Percentiles rank a stretch among this genome's conserved stretches.
phyloP scores from a whole-genome alignment of 805 yeast genomes.

The Maudiozyma saulgeensis region DNA sequence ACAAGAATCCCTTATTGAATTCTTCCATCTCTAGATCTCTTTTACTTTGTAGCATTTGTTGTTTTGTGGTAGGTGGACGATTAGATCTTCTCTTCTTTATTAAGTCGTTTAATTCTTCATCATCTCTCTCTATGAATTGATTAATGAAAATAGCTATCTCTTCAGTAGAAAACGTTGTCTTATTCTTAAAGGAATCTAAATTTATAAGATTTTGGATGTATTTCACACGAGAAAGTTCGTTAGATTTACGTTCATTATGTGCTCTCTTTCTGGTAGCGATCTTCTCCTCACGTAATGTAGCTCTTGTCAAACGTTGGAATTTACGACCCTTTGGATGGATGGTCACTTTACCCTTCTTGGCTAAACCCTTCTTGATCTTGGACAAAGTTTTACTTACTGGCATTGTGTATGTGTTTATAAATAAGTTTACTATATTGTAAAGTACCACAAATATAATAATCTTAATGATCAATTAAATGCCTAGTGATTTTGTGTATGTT shows the following conservation, averaged over 20 bases:
- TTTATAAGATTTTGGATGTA: constrained; percentile 53
- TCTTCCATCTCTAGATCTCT: constrained; percentile 52
- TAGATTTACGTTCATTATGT: constrained; percentile 48
- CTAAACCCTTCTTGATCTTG: constrained; percentile 24
- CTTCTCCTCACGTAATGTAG: constrained; percentile 76
- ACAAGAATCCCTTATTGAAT: constrained; percentile 55
- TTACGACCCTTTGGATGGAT: constrained; percentile 83
- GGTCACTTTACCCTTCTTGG: constrained; percentile 19
- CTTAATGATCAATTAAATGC: background rate
- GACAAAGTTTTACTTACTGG: constrained; percentile 28
- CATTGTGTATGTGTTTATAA: constrained; percentile 11
- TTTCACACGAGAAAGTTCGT: constrained; percentile 47
- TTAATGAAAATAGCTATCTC: constrained; percentile 56
- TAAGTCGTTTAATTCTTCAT: constrained; percentile 61
- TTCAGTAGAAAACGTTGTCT: constrained; percentile 38
- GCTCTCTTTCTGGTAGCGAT: constrained; percentile 49
- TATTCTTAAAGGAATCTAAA: constrained; percentile 31
- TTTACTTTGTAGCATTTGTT: constrained; percentile 53
- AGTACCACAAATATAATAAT: background rate
- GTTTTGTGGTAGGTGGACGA: constrained; percentile 70
- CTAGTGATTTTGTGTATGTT: too few relatives aligned
- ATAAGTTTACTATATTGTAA: background rate
- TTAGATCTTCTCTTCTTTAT: constrained; percentile 68
- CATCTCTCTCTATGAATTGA: constrained; percentile 57
- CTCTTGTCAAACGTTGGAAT: constrained; percentile 72